Evolutionary conservation across 352 stramenopile species (phyloP).

Genomic region (Phytopythium montanum): DNA sequence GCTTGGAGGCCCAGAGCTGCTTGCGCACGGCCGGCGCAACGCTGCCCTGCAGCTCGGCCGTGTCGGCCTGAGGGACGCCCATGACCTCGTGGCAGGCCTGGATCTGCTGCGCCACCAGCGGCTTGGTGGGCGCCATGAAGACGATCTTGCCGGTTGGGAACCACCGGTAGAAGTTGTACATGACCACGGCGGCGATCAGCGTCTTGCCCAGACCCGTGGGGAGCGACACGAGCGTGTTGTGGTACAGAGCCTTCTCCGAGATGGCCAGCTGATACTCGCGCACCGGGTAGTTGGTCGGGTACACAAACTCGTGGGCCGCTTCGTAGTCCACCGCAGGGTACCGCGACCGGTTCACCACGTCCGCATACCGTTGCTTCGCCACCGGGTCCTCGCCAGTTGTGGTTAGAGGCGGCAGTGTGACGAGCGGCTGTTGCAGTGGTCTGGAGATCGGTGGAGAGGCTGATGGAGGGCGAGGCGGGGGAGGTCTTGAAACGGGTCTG

Average conservation of each 20-base stretch:
- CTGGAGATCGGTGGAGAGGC: no score
- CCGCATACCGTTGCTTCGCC: slow-evolving; percentile 57
- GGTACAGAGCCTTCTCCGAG: slow-evolving; percentile 89
- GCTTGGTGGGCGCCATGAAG: slow-evolving; percentile 98
- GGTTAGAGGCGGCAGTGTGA: slow-evolving; percentile 8
- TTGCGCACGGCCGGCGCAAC: slow-evolving; percentile 62
- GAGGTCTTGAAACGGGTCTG: no score
- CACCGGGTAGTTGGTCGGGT: slow-evolving; percentile 89
- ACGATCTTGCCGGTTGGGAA: slow-evolving; percentile 94
- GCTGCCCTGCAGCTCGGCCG: slow-evolving; percentile 82
- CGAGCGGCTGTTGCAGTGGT: not conserved
- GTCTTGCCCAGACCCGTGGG: slow-evolving; percentile 99
- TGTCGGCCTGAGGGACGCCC: slow-evolving; percentile 90
- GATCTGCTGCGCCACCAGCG: slow-evolving; percentile 98
- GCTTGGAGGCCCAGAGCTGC: slow-evolving; percentile 89
- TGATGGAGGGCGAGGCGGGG: no score
- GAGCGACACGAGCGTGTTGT: slow-evolving; percentile 98
- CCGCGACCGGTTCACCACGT: slow-evolving; percentile 26
- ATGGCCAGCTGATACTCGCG: slow-evolving; percentile 96
- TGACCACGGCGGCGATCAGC: slow-evolving; percentile 98
- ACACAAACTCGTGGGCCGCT: slow-evolving; percentile 71
- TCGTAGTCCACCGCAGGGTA: slow-evolving; percentile 61
- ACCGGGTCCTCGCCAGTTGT: slow-evolving; percentile 47
- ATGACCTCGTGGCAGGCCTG: slow-evolving; percentile 94
- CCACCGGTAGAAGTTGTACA: slow-evolving; percentile 99